A percentile compares a stretch with the other conserved stretches of the same genome.
These are phyloP conservation scores for Neurospora tetraspora DNA, from an alignment of 495 filamentous ascomycete species.

Conservation along the genomic window DNA sequence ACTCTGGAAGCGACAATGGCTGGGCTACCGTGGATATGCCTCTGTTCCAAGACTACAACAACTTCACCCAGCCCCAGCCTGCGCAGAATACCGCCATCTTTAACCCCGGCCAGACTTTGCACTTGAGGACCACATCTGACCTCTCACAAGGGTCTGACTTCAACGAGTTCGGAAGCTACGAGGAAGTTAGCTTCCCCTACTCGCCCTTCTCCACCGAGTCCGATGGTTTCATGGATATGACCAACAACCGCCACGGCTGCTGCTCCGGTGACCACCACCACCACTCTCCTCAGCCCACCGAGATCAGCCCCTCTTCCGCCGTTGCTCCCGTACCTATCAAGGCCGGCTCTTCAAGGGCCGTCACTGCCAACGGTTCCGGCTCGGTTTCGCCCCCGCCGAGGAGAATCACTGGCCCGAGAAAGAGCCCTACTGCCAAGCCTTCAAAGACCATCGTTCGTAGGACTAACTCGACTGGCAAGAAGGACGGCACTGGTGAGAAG, in stretches of 20 bases:
- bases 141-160: conserved; percentile 62
- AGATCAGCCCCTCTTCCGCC: conserved; percentile 54
- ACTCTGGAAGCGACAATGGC: conserved; percentile 71
- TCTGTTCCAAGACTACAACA: conserved; percentile 34
- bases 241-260: conserved; percentile 37
- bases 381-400: conserved; percentile 55
- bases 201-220: conserved; percentile 59
- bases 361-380: conserved; percentile 46
- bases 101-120: conserved; percentile 77
- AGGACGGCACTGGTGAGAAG: conserved; percentile 66
- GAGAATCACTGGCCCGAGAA: conserved; percentile 54
- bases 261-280: conserved; percentile 37
- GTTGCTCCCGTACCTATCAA: conserved; percentile 64
- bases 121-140: conserved; percentile 74
- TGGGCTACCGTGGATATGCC: conserved; percentile 62
- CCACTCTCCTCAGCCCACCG: conserved; percentile 30
- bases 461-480: conserved; percentile 59
- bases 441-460: conserved; percentile 72
- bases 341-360: conserved; percentile 43
- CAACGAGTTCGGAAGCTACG: conserved; percentile 64
- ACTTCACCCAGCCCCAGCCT: conserved; percentile 36
- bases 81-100: conserved; percentile 57
- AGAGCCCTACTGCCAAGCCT: conserved; percentile 70
- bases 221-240: conserved; percentile 43
- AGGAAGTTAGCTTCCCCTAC: conserved; percentile 66